phyloP scores from a whole-genome alignment of 345 rosid genomes.

The Trapa incisa region DNA sequence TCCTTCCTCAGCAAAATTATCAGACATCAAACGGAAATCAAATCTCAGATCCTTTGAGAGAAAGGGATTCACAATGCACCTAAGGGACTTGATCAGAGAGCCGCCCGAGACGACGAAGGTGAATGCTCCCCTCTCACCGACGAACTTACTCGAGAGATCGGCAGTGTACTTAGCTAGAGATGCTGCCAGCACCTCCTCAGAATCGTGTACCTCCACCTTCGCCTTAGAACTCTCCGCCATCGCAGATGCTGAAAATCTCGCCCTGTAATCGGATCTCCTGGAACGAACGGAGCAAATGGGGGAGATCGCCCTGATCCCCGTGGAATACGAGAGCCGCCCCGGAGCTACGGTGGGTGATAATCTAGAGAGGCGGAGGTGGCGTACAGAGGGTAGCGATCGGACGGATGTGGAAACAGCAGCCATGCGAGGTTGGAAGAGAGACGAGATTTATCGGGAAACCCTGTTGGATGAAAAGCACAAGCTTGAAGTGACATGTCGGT shows the following conservation, averaged over 20 bases:
- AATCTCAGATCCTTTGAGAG: not conserved
- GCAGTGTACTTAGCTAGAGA: slow-evolving; percentile 62
- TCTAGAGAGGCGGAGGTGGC: not conserved
- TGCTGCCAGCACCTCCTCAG: slow-evolving; percentile 51
- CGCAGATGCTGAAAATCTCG: not conserved
- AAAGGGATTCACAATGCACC: slow-evolving; percentile 19
- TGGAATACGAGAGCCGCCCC: not conserved
- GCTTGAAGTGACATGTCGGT: too few species aligned
- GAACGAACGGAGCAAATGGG: not conserved
- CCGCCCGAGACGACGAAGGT: slow-evolving; percentile 81
- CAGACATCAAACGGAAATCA: not conserved
- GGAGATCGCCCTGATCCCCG: not conserved
- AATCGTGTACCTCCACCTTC: slow-evolving; percentile 44
- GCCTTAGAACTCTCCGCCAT: slow-evolving; percentile 20
- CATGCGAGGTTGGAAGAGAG: not conserved
- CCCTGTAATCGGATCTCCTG: not conserved
- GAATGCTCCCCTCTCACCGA: slow-evolving; percentile 56
- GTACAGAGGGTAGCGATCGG: not conserved
- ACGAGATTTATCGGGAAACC: not conserved
- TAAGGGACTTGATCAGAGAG: slow-evolving; percentile 56
- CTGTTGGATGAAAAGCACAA: too few species aligned
- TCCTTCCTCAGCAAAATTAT: not conserved
- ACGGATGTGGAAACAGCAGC: slow-evolving; percentile 4
- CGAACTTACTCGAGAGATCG: slow-evolving; percentile 48
- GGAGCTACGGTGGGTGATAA: not conserved